Percentiles rank a stretch among this genome's conserved stretches.
Evolutionary conservation across 768 basidiomycete genomes (phyloP).

Genomic region (Auriscalpium microsporum): DNA sequence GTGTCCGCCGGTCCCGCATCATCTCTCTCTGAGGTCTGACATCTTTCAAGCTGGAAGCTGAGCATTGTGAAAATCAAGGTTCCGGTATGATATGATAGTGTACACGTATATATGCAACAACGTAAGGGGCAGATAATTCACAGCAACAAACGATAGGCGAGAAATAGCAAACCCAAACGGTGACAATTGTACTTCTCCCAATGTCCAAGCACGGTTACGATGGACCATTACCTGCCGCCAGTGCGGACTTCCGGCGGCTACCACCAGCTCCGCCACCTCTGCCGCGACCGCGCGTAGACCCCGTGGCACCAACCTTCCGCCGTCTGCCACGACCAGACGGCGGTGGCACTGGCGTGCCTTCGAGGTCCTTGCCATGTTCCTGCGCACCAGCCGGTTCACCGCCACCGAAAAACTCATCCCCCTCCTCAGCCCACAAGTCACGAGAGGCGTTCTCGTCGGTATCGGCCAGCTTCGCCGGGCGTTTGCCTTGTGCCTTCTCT

Average conservation of each 20-base stretch:
- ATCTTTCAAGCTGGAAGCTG: no score
- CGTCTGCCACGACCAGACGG: conserved; percentile 25
- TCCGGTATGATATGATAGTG: no score
- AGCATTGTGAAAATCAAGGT: no score
- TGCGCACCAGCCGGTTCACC: conserved; percentile 22
- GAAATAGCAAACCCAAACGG: no score
- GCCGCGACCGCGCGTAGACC: conserved; percentile 29
- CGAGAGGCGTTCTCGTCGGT: conserved; percentile 33
- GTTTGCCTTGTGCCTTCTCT: conserved; percentile 27
- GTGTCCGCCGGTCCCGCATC: no score
- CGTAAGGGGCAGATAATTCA: no score
- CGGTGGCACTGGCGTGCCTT: conserved; percentile 17
- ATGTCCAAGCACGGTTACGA: background rate
- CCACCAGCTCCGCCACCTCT: conserved; percentile 14
- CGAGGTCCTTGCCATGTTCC: conserved; percentile 20
- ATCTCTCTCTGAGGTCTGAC: no score
- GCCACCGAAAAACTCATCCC: conserved; percentile 79
- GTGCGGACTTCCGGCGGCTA: conserved; percentile 15
- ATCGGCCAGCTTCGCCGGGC: conserved; percentile 25
- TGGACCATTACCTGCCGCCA: conserved; percentile 12
- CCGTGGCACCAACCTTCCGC: conserved; percentile 23
- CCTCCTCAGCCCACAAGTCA: conserved; percentile 82
- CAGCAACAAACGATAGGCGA: no score
- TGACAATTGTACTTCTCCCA: no score
- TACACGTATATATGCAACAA: no score